Evolutionary conservation across 1,284 basidiomycete genomes (phyloP).

Genomic region (Xanthoconium separans): DNA sequence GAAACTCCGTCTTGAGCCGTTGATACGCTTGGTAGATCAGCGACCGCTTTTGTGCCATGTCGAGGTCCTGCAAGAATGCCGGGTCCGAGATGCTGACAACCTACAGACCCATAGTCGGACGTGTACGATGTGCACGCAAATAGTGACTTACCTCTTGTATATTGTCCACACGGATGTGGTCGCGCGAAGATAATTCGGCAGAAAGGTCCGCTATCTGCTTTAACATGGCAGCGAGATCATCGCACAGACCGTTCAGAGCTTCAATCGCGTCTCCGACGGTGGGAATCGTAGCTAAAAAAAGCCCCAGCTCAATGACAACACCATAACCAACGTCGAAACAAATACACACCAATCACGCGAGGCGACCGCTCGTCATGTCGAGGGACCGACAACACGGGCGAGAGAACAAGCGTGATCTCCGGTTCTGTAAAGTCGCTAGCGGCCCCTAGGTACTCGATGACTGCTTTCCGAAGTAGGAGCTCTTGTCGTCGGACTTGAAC

Average conservation of each 20-base stretch:
- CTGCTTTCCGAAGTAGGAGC: conserved; percentile 54
- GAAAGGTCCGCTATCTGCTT: conserved; percentile 68
- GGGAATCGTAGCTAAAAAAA: conserved; percentile 59
- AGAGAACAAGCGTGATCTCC: conserved; percentile 64
- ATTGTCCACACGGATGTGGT: conserved; percentile 69
- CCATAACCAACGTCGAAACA: not conserved
- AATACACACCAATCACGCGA: conserved; percentile 38
- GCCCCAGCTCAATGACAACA: not conserved
- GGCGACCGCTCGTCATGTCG: conserved; percentile 46
- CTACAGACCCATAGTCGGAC: conserved; percentile 32
- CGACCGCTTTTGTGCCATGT: conserved; percentile 64
- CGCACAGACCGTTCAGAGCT: conserved; percentile 62
- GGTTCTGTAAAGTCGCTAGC: conserved; percentile 74
- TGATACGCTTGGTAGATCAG: conserved; percentile 62
- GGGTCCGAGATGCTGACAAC: conserved; percentile 56
- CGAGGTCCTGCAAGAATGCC: conserved; percentile 59
- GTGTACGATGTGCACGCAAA: not conserved
- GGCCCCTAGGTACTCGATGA: conserved; percentile 64
- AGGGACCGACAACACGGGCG: conserved; percentile 53
- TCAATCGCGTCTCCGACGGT: conserved; percentile 76
- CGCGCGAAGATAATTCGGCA: conserved; percentile 68
- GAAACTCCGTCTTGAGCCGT: conserved; percentile 43
- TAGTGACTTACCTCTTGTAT: conserved; percentile 59
- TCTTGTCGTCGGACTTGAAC: conserved; percentile 51
- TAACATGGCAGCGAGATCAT: conserved; percentile 58